phyloP scores from a whole-genome alignment of 2,329 filamentous ascomycete species.

The Cryoendolithus antarcticus region DNA sequence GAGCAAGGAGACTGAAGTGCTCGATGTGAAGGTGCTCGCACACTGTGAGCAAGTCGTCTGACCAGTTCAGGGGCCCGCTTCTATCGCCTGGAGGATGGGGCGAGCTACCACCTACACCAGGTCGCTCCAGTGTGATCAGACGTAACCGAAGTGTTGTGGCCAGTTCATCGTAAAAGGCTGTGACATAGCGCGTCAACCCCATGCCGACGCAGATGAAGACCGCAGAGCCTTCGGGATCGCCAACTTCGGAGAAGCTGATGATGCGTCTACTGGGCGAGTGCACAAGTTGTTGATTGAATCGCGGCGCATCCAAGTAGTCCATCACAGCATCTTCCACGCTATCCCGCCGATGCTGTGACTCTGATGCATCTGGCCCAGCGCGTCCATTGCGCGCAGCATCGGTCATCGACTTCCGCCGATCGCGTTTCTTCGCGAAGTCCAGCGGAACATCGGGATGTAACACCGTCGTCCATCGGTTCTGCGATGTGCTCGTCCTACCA shows the following conservation, averaged over 20 bases:
- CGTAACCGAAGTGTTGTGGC: constrained; percentile 77
- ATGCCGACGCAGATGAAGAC: constrained; percentile 97
- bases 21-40: constrained; percentile 85
- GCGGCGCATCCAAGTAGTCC: constrained; percentile 68
- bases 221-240: constrained; percentile 78
- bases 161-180: constrained; percentile 92
- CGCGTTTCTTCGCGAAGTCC: constrained; percentile 15
- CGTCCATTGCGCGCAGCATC: constrained; percentile 19
- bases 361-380: constrained; percentile 46
- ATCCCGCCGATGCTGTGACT: constrained; percentile 48
- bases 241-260: constrained; percentile 95
- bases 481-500: neutral
- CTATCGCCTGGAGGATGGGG: constrained; percentile 68
- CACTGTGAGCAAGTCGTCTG: constrained; percentile 84
- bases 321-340: constrained; percentile 83
- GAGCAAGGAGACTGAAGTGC: constrained; percentile 90
- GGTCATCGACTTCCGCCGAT: constrained; percentile 21
- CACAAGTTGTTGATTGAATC: constrained; percentile 74
- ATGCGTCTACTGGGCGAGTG: constrained; percentile 76
- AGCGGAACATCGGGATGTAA: constrained; percentile 14
- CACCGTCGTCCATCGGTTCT: constrained; percentile 11
- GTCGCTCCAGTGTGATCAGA: constrained; percentile 85
- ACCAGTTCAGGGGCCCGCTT: constrained; percentile 77
- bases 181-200: constrained; percentile 91
- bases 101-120: constrained; percentile 87